Conservation (phyloP, 1,284 basidiomycete genomes). For the Rhodotorula glutinis region DNA sequence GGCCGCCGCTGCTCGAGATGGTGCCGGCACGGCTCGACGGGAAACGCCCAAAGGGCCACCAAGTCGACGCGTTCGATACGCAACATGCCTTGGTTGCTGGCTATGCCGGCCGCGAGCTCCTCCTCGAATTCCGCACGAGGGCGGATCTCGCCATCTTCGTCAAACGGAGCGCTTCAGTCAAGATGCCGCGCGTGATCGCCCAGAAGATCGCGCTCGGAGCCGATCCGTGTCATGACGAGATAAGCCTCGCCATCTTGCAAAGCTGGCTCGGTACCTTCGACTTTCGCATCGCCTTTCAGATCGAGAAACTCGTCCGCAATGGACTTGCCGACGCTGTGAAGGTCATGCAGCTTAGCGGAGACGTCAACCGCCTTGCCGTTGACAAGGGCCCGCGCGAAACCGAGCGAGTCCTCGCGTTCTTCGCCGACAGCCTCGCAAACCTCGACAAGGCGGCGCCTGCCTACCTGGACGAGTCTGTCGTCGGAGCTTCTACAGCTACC, state of each 20-base stretch:
- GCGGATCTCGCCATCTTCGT: neutral
- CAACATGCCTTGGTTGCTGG: slow-evolving; percentile 6
- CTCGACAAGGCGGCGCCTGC: neutral
- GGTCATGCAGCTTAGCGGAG: neutral
- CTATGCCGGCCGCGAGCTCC: neutral
- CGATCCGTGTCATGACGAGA: neutral
- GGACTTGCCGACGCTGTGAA: slow-evolving; percentile 13
- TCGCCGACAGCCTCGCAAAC: slow-evolving; percentile 8
- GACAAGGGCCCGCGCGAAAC: neutral
- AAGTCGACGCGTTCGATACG: slow-evolving; percentile 8
- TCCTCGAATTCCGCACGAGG: slow-evolving; percentile 7
- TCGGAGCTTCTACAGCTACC: neutral
- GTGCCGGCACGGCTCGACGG: neutral
- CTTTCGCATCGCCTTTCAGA: slow-evolving; percentile 17
- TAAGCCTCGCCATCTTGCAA: neutral
- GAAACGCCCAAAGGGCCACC: neutral
- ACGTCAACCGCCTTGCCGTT: neutral
- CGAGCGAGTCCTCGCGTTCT: slow-evolving; percentile 14
- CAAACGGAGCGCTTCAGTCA: neutral
- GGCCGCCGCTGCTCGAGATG: slow-evolving; percentile 10
- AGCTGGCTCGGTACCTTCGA: slow-evolving; percentile 12
- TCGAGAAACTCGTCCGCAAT: slow-evolving; percentile 21
- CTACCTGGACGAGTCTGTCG: neutral
- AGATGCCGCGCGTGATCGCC: slow-evolving; percentile 9
- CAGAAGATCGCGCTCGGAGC: neutral